Conservation (phyloP, 768 basidiomycete genomes). For the Lentinula guzmanii region DNA sequence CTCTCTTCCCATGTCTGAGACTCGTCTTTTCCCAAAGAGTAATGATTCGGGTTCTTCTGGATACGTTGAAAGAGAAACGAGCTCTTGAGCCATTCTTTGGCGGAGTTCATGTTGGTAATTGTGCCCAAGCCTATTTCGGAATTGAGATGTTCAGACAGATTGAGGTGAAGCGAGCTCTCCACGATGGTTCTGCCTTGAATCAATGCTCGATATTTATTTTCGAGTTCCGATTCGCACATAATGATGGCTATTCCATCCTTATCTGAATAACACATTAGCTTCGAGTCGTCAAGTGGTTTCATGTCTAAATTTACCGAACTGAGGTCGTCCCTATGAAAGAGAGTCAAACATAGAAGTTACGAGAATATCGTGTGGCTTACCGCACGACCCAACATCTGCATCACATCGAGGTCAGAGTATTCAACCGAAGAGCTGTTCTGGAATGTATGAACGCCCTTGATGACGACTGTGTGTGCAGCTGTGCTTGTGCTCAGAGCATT, state of each 20-base stretch:
- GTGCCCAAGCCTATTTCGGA: slow-evolving; percentile 89
- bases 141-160: slow-evolving; percentile 88
- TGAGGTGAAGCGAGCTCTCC: slow-evolving; percentile 80
- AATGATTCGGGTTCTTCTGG: slow-evolving; percentile 75
- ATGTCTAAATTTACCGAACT: slow-evolving; percentile 56
- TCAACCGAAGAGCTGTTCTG: slow-evolving; percentile 65
- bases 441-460: slow-evolving; percentile 85
- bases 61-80: slow-evolving; percentile 89
- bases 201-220: slow-evolving; percentile 65
- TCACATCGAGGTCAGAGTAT: slow-evolving; percentile 88
- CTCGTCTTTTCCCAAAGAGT: slow-evolving; percentile 53
- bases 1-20: slow-evolving; percentile 64
- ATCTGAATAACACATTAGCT: slow-evolving; percentile 37
- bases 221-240: slow-evolving; percentile 69
- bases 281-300: background rate
- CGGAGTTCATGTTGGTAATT: slow-evolving; percentile 61
- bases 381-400: slow-evolving; percentile 96
- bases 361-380: slow-evolving; percentile 32
- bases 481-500: background rate
- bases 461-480: slow-evolving; percentile 92
- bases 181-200: slow-evolving; percentile 69
- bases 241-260: slow-evolving; percentile 81
- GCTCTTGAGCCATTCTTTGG: slow-evolving; percentile 76
- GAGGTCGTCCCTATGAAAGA: slow-evolving; percentile 67
- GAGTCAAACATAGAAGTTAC: background rate